Evolutionary conservation across 495 filamentous ascomycete species (phyloP).

Genomic region (Diplogelasinospora grovesii): DNA sequence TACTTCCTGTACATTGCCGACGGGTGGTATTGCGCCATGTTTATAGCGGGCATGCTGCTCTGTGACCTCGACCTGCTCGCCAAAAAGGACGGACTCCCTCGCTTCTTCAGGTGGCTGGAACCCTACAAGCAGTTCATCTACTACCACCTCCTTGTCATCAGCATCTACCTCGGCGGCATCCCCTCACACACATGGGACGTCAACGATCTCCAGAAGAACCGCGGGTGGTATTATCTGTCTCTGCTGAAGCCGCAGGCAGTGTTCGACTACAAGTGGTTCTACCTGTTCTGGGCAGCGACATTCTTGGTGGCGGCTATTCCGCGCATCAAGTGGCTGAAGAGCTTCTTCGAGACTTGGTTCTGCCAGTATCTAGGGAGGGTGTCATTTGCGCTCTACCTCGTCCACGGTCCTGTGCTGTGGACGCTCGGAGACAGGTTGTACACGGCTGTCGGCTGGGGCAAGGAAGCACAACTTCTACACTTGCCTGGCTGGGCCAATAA

Average conservation of each 20-base stretch:
- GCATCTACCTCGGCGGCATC: conserved; percentile 40
- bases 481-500: conserved; percentile 39
- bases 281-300: conserved; percentile 44
- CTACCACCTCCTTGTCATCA: conserved; percentile 37
- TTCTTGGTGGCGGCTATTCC: conserved; percentile 50
- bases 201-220: conserved; percentile 26
- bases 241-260: conserved; percentile 46
- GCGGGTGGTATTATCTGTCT: conserved; percentile 41
- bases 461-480: conserved; percentile 27
- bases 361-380: conserved; percentile 61
- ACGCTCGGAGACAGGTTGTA: conserved; percentile 41
- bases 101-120: conserved; percentile 26
- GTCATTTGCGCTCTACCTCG: conserved; percentile 58
- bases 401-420: conserved; percentile 54
- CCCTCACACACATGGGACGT: conserved; percentile 32
- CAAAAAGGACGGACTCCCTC: conserved; percentile 32
- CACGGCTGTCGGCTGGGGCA: conserved; percentile 43
- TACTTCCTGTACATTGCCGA: conserved; percentile 44
- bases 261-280: conserved; percentile 44
- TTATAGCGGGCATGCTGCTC: conserved; percentile 41
- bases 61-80: conserved; percentile 43
- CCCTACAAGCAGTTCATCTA: conserved; percentile 38
- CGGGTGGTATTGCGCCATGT: conserved; percentile 37
- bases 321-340: conserved; percentile 35
- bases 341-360: conserved; percentile 50